Conservation (phyloP, 805 yeast genomes). For the Isabelozyma rhagii region DNA sequence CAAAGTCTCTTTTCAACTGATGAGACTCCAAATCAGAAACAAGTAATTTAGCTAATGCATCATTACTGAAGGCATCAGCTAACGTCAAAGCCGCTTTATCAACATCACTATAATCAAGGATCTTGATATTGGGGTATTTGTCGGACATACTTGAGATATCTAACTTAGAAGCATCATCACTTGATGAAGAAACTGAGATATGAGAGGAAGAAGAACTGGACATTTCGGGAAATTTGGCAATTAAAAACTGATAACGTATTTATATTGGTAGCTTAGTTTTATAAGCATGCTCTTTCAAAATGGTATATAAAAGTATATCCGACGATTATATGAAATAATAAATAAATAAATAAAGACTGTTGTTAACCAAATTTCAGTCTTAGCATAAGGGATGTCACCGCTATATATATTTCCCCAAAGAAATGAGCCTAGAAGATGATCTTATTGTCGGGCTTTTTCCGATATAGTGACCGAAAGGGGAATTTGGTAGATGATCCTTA, state of each 20-base stretch:
- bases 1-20: constrained; percentile 18
- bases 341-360: no score
- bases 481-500: neutral
- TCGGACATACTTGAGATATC: neutral
- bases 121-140: constrained; percentile 7
- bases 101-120: constrained; percentile 17
- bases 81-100: constrained; percentile 37
- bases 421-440: neutral
- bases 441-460: neutral
- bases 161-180: constrained; percentile 4
- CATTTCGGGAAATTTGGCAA: neutral
- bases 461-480: neutral
- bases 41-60: constrained; percentile 31
- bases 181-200: constrained; percentile 2
- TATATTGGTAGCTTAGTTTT: constrained; percentile 4
- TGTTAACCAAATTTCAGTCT: no score
- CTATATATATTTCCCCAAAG: neutral
- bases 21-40: constrained; percentile 21
- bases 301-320: no score
- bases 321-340: no score
- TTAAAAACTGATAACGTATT: neutral
- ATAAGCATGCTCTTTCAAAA: neutral
- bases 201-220: neutral
- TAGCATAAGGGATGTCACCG: no score
- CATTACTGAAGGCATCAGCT: constrained; percentile 31